These are phyloP conservation scores for Globisporangium camurandrum DNA, from an alignment of 352 stramenopile species.

Conservation along the genomic window DNA sequence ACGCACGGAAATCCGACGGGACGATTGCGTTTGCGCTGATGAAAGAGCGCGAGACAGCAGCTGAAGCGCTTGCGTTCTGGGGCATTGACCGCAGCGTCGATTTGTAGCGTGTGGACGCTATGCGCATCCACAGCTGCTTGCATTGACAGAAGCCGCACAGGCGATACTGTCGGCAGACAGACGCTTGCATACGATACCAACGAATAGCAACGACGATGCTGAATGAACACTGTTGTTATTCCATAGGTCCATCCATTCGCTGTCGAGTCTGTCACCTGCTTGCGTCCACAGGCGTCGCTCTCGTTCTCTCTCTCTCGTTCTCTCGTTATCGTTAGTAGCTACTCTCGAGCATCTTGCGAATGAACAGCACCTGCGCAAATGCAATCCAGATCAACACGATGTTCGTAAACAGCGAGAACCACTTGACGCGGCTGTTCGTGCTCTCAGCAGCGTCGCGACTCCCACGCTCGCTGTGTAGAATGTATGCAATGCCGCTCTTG, in stretches of 20 bases:
- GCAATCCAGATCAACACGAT: conserved; percentile 70
- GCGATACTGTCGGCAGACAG: too few species aligned
- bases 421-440: conserved; percentile 75
- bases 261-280: too few species aligned
- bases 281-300: too few species aligned
- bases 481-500: conserved; percentile 69
- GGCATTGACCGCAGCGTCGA: conserved; percentile 38
- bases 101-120: conserved; percentile 16
- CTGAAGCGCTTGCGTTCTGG: conserved; percentile 69
- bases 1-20: conserved; percentile 15
- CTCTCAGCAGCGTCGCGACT: conserved; percentile 75
- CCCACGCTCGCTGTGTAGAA: conserved; percentile 67
- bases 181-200: too few species aligned
- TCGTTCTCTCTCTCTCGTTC: background rate
- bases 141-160: too few species aligned
- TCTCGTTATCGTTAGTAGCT: conserved; percentile 37
- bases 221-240: too few species aligned
- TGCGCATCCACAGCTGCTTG: too few species aligned
- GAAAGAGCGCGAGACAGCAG: conserved; percentile 56
- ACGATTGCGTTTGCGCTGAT: conserved; percentile 45
- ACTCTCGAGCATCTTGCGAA: conserved; percentile 71
- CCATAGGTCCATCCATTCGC: too few species aligned
- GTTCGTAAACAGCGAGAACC: conserved; percentile 75
- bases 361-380: conserved; percentile 77
- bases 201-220: too few species aligned